Evolutionary conservation across 805 yeast species (phyloP).

Genomic region (Groenewaldozyma tartarivorans): DNA sequence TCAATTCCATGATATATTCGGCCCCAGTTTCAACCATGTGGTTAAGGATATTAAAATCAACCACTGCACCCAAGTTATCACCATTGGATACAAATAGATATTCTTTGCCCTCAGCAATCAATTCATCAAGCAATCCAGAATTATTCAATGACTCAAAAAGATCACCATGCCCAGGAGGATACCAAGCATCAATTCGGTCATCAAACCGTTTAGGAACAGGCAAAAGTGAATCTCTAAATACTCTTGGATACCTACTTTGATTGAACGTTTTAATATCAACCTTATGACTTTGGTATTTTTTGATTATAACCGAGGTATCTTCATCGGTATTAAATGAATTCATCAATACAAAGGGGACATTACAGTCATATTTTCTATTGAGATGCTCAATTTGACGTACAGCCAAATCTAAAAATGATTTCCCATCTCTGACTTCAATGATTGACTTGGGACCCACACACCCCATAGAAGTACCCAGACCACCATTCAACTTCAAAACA

Average conservation of each 20-base stretch:
- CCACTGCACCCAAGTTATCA: constrained; percentile 98
- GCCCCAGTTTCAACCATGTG: constrained; percentile 89
- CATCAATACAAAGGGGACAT: constrained; percentile 94
- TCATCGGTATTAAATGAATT: constrained; percentile 96
- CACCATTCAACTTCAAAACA: constrained; percentile 94
- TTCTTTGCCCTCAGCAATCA: constrained; percentile 90
- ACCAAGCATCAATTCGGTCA: constrained; percentile 82
- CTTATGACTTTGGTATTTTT: constrained; percentile 94
- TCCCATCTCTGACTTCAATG: constrained; percentile 97
- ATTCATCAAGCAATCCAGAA: constrained; percentile 84
- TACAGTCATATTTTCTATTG: constrained; percentile 81
- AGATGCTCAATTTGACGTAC: constrained; percentile 96
- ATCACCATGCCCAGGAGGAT: constrained; percentile 99
- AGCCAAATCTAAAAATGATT: constrained; percentile 88
- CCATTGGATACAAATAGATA: constrained; percentile 93
- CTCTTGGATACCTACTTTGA: constrained; percentile 97
- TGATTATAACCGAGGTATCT: constrained; percentile 90
- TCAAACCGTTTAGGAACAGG: constrained; percentile 79
- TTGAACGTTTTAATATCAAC: constrained; percentile 91
- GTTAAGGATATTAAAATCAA: constrained; percentile 77
- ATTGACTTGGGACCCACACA: constrained; percentile 97
- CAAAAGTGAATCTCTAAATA: constrained; percentile 86
- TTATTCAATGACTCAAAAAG: constrained; percentile 81
- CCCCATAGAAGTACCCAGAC: constrained; percentile 98
- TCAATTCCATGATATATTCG: constrained; percentile 96